These are phyloP conservation scores for Pyrenopolyporus hunteri DNA, from an alignment of 495 filamentous ascomycete species.

Conservation along the genomic window DNA sequence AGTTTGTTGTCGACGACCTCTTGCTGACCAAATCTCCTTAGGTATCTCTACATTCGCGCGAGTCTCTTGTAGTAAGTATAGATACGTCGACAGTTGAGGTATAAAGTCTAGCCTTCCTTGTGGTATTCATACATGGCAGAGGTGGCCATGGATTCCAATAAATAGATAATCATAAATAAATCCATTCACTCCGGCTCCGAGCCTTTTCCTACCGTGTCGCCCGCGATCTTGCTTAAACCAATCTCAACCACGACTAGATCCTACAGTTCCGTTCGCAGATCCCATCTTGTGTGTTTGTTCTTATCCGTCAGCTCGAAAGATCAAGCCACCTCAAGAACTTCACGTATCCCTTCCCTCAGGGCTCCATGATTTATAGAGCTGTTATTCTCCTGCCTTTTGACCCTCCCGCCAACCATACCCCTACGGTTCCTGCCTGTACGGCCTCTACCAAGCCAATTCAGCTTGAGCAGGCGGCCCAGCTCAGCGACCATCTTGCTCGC, in stretches of 20 bases:
- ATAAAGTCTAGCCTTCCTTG: no score
- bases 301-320: neutral
- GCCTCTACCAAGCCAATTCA: conserved; percentile 94
- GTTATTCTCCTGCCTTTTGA: conserved; percentile 43
- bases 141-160: no score
- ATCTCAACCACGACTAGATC: neutral
- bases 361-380: conserved; percentile 12
- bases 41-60: neutral
- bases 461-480: conserved; percentile 82
- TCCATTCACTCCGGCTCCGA: no score
- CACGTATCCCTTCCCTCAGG: conserved; percentile 36
- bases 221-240: no score
- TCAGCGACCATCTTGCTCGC: conserved; percentile 80
- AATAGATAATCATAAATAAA: no score
- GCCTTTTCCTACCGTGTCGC: no score
- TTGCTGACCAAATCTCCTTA: conserved; percentile 8
- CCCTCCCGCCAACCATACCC: conserved; percentile 73
- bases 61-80: neutral
- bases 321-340: conserved; percentile 38
- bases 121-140: no score
- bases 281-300: neutral
- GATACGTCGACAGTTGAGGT: neutral
- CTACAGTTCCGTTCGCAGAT: neutral
- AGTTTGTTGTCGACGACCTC: neutral
- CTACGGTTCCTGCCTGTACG: conserved; percentile 86